Conservation (phyloP, 805 yeast genomes). For the Ogataea glucozyma region DNA sequence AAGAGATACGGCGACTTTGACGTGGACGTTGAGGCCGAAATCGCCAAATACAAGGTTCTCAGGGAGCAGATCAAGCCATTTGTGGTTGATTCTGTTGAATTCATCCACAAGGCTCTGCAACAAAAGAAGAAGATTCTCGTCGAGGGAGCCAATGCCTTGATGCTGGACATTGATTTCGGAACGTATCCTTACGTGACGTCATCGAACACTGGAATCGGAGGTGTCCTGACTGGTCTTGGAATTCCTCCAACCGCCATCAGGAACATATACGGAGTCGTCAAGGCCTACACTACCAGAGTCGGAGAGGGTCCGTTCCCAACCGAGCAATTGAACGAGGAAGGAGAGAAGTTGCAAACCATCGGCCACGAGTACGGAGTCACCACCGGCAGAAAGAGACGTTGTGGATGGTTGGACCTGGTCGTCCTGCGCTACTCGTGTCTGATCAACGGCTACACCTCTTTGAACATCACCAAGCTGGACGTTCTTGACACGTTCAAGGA, state of each 20-base stretch:
- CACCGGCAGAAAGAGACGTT: constrained; percentile 97
- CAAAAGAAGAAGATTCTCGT: constrained; percentile 83
- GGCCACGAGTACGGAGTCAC: constrained; percentile 98
- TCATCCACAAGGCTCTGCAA: constrained; percentile 74
- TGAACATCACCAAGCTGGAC: constrained; percentile 94
- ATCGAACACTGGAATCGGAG: constrained; percentile 94
- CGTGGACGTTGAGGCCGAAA: constrained; percentile 78
- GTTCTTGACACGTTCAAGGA: constrained; percentile 89
- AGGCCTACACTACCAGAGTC: constrained; percentile 97
- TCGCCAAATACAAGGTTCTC: constrained; percentile 71
- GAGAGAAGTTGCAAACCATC: constrained; percentile 83
- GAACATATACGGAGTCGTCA: constrained; percentile 91
- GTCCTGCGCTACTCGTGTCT: constrained; percentile 87
- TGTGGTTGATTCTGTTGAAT: constrained; percentile 89
- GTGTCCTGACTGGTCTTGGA: constrained; percentile 96
- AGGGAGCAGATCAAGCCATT: constrained; percentile 79
- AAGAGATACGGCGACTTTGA: constrained; percentile 94
- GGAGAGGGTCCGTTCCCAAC: constrained; percentile 99
- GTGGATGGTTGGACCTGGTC: constrained; percentile 98
- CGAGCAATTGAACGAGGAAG: constrained; percentile 85
- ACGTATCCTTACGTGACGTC: constrained; percentile 98
- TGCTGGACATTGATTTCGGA: constrained; percentile 97
- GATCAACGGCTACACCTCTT: constrained; percentile 92
- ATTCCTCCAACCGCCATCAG: constrained; percentile 84
- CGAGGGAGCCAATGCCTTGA: constrained; percentile 97